phyloP scores from a whole-genome alignment of 805 yeast species.

The Metschnikowia bowlesiae region DNA sequence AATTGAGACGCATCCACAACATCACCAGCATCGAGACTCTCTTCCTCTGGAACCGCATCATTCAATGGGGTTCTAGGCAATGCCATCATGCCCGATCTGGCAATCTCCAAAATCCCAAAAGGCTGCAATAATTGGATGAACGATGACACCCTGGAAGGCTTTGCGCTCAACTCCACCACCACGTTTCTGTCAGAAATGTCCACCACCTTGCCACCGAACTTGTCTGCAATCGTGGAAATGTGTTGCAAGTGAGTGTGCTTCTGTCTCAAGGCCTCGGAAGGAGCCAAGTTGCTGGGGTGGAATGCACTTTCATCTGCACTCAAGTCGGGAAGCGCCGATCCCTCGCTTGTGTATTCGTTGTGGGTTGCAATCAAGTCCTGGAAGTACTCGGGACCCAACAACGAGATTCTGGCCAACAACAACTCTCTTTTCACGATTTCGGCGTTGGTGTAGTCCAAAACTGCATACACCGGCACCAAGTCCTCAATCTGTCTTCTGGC shows the following conservation, averaged over 20 bases:
- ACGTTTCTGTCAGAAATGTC: conserved; percentile 93
- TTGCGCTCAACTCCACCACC: conserved; percentile 89
- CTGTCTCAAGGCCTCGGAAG: conserved; percentile 90
- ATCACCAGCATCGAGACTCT: conserved; percentile 53
- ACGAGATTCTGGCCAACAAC: conserved; percentile 83
- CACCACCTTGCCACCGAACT: conserved; percentile 90
- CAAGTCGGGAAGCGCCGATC: conserved; percentile 39
- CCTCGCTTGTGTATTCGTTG: conserved; percentile 42
- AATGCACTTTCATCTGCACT: conserved; percentile 45
- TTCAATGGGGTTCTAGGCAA: conserved; percentile 91
- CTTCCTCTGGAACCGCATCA: conserved; percentile 45
- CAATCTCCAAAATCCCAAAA: conserved; percentile 92
- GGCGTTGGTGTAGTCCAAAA: conserved; percentile 85
- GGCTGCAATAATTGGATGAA: conserved; percentile 89
- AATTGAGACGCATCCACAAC: conserved; percentile 83
- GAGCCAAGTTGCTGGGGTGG: conserved; percentile 87
- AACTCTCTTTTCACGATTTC: conserved; percentile 90
- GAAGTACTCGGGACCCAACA: conserved; percentile 97
- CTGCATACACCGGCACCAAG: conserved; percentile 97
- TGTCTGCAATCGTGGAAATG: conserved; percentile 70
- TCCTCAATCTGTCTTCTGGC: conserved; percentile 98
- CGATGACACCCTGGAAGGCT: conserved; percentile 83
- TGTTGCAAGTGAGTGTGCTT: conserved; percentile 87
- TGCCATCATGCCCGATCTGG: conserved; percentile 98
- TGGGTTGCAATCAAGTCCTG: conserved; percentile 91